Evolutionary conservation across 768 basidiomycete genomes (phyloP).

Genomic region (Agrocybe praecox): DNA sequence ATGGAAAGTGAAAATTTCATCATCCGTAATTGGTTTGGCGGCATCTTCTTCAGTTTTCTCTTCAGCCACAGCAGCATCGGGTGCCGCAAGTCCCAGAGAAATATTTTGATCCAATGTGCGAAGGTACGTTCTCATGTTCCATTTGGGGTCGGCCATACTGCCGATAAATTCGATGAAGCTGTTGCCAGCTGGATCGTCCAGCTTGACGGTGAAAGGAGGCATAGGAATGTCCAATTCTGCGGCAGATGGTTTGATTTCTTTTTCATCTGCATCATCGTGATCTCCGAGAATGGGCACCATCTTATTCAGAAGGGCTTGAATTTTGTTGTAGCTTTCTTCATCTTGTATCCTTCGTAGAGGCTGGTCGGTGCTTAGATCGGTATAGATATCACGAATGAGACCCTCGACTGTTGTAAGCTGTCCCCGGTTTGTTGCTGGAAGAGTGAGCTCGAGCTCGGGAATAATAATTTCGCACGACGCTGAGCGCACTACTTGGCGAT

Average conservation of each 20-base stretch:
- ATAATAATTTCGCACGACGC: constrained; percentile 78
- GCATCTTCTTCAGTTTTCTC: constrained; percentile 12
- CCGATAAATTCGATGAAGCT: constrained; percentile 94
- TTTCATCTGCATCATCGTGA: constrained; percentile 51
- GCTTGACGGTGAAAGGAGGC: constrained; percentile 73
- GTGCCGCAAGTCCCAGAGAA: constrained; percentile 68
- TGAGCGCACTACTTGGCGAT: constrained; percentile 94
- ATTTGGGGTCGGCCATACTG: constrained; percentile 89
- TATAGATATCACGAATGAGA: constrained; percentile 77
- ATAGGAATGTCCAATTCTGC: constrained; percentile 54
- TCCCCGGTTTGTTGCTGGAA: constrained; percentile 81
- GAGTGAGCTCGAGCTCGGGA: constrained; percentile 88
- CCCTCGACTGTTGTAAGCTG: constrained; percentile 98
- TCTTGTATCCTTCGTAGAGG: constrained; percentile 82
- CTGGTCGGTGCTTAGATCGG: constrained; percentile 82
- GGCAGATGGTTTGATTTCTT: constrained; percentile 30
- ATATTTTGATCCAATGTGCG: constrained; percentile 83
- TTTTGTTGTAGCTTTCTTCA: constrained; percentile 68
- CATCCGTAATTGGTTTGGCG: constrained; percentile 49
- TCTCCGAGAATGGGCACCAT: constrained; percentile 67
- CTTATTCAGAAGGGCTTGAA: constrained; percentile 72
- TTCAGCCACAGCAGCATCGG: constrained; percentile 37
- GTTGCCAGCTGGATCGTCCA: constrained; percentile 95
- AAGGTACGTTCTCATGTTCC: constrained; percentile 84
- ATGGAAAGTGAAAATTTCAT: constrained; percentile 89